Conservation (phyloP, 129 eudicot genomes). For the Heracleum sosnowskyi region DNA sequence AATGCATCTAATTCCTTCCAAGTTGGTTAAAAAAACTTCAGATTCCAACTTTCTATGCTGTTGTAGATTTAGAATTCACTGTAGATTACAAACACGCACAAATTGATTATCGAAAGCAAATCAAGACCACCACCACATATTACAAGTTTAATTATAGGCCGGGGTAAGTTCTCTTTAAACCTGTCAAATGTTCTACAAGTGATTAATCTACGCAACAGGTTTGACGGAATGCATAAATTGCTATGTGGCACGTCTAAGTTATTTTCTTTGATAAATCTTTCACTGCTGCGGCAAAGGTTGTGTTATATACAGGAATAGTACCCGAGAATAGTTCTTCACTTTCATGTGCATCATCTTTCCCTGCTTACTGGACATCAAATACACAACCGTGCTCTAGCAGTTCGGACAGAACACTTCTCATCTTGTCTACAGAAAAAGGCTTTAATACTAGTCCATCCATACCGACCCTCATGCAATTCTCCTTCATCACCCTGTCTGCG, state of each 20-base stretch:
- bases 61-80: too few relatives aligned
- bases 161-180: slow-evolving; percentile 1
- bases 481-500: slow-evolving; percentile 48
- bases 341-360: not conserved
- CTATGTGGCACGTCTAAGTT: not conserved
- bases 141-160: not conserved
- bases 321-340: not conserved
- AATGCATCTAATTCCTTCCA: too few relatives aligned
- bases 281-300: slow-evolving; percentile 1
- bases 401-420: slow-evolving; percentile 66
- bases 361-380: slow-evolving; percentile 23
- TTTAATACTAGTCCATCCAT: slow-evolving; percentile 74
- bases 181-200: not conserved
- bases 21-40: too few relatives aligned
- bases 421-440: slow-evolving; percentile 77
- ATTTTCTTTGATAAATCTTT: not conserved
- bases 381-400: slow-evolving; percentile 49
- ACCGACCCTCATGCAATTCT: slow-evolving; percentile 61
- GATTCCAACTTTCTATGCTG: too few relatives aligned
- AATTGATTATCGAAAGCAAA: not conserved
- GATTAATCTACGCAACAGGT: not conserved
- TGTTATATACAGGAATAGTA: slow-evolving; percentile 7
- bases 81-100: not conserved
- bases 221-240: slow-evolving; percentile 6
- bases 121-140: not conserved